These are phyloP conservation scores for Macrophomina pseudophaseolina DNA, from an alignment of 2,329 filamentous ascomycete genomes.

Conservation along the genomic window DNA sequence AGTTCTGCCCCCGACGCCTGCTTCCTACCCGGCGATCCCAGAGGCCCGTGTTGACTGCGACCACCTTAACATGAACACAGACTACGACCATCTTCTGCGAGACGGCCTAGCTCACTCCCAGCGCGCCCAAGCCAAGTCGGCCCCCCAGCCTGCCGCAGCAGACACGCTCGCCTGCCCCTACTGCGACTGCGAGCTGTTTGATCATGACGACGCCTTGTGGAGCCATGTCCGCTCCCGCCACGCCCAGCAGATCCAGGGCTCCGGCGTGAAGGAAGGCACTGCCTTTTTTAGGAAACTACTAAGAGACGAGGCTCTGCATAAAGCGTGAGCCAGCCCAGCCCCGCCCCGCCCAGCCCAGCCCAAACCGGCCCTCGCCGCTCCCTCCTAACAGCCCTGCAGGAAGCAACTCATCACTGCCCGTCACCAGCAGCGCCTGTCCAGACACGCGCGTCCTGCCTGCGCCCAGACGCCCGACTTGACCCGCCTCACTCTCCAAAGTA, in stretches of 20 bases:
- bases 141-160: background rate
- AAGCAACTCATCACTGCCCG: constrained; percentile 1
- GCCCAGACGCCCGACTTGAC: constrained; percentile 39
- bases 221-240: constrained; percentile 39
- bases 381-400: background rate
- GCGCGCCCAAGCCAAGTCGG: constrained; percentile 21
- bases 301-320: constrained; percentile 33
- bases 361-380: background rate
- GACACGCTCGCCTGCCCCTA: constrained; percentile 37
- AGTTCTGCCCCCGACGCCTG: background rate
- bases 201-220: constrained; percentile 34
- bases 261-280: constrained; percentile 28
- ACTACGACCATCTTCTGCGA: constrained; percentile 1
- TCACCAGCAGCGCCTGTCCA: constrained; percentile 29
- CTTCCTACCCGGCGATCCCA: constrained; percentile 7
- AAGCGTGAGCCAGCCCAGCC: constrained; percentile 32
- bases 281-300: constrained; percentile 34
- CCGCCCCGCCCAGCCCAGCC: constrained; percentile 19
- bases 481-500: constrained; percentile 33
- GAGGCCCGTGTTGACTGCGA: constrained; percentile 9
- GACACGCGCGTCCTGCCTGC: constrained; percentile 31
- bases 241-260: constrained; percentile 30
- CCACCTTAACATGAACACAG: constrained; percentile 26
- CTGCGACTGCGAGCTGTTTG: constrained; percentile 38
- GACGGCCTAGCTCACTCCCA: constrained; percentile 7